Percentiles rank a stretch among this genome's conserved stretches.
phyloP scores from a whole-genome alignment of 2,329 filamentous ascomycete species.

The Clarireedia monteithiana region DNA sequence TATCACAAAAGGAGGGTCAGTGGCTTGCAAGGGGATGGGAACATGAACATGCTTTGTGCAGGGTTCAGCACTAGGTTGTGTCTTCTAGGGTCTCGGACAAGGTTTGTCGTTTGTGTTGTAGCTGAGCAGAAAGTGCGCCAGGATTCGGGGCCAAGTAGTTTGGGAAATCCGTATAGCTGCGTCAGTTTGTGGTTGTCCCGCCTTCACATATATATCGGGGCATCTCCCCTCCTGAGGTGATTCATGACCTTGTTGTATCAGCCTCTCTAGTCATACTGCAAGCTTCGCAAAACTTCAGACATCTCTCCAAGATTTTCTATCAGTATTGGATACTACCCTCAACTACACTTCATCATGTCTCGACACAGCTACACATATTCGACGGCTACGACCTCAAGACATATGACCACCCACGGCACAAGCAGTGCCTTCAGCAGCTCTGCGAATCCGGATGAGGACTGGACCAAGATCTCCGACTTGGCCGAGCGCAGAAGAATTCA shows the following conservation, averaged over 20 bases:
- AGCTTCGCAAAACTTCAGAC: not conserved
- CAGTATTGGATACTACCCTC: slow-evolving; percentile 5
- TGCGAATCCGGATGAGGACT: slow-evolving; percentile 94
- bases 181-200: slow-evolving; percentile 18
- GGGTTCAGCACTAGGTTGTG: slow-evolving; percentile 2
- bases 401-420: slow-evolving; percentile 66
- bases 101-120: slow-evolving; percentile 15
- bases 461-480: slow-evolving; percentile 97
- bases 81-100: not conserved
- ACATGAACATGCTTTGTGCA: slow-evolving; percentile 9
- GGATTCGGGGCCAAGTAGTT: slow-evolving; percentile 18
- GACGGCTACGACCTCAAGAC: slow-evolving; percentile 37
- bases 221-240: slow-evolving; percentile 18
- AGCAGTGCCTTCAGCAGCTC: slow-evolving; percentile 94
- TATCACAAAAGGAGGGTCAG: slow-evolving; percentile 3
- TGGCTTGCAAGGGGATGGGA: slow-evolving; percentile 2
- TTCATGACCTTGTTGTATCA: slow-evolving; percentile 16
- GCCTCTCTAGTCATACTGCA: slow-evolving; percentile 10
- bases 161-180: slow-evolving; percentile 21
- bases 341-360: slow-evolving; percentile 23
- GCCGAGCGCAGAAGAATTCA: slow-evolving; percentile 91
- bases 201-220: slow-evolving; percentile 26
- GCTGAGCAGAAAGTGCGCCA: slow-evolving; percentile 16
- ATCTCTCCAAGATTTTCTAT: slow-evolving; percentile 10
- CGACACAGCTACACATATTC: slow-evolving; percentile 27